A percentile compares a stretch with the other conserved stretches of the same genome.
Evolutionary conservation across 257 asterid species (phyloP).

Genomic region (Solanum rostratum): DNA sequence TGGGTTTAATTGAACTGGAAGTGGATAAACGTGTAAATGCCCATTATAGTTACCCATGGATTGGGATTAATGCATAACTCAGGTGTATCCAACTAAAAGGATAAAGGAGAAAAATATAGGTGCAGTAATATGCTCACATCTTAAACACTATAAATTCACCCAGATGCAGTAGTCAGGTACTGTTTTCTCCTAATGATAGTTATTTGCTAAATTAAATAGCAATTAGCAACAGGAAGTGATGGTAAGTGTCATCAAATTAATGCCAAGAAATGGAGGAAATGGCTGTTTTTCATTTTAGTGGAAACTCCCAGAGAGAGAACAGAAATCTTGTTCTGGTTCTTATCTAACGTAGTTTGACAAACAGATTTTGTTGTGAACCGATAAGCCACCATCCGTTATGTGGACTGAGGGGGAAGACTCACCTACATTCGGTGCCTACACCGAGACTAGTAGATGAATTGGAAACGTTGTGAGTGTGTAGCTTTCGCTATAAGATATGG

Average conservation of each 20-base stretch:
- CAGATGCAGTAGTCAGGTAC: not conserved
- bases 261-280: not conserved
- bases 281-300: not conserved
- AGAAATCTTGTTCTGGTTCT: not conserved
- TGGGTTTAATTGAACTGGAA: not conserved
- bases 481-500: not conserved
- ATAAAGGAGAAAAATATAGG: not conserved
- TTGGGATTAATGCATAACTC: not conserved
- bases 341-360: not conserved
- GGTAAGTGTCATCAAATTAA: not conserved
- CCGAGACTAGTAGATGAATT: not conserved
- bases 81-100: not conserved
- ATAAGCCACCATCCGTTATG: not conserved
- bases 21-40: not conserved
- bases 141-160: not conserved
- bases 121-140: not conserved
- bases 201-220: not conserved
- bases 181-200: not conserved
- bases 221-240: not conserved
- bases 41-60: not conserved
- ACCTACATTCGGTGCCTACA: not conserved
- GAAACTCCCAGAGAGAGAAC: not conserved
- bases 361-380: not conserved
- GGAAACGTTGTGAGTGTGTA: not conserved
- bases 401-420: not conserved